A percentile compares a stretch with the other conserved stretches of the same genome.
These are phyloP conservation scores for Lentinus polychrous DNA, from an alignment of 1,284 basidiomycete genomes.

Conservation along the genomic window DNA sequence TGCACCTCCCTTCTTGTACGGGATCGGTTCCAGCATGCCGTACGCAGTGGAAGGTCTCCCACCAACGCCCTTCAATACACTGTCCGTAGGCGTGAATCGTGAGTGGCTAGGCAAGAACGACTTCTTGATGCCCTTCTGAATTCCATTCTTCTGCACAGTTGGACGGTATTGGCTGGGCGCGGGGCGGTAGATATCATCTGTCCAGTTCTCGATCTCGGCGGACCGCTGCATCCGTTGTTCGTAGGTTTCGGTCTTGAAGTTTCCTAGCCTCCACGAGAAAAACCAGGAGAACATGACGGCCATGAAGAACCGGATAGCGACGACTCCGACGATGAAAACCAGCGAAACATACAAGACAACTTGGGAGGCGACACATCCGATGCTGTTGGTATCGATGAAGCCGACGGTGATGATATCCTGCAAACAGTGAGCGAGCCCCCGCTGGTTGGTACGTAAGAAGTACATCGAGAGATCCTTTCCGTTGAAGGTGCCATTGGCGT, in stretches of 20 bases:
- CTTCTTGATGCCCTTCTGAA: constrained; percentile 48
- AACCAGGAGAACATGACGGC: constrained; percentile 98
- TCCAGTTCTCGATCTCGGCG: constrained; percentile 93
- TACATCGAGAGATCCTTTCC: constrained; percentile 84
- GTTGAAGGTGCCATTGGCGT: constrained; percentile 66
- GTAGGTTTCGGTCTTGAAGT: constrained; percentile 91
- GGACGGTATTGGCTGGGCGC: constrained; percentile 91
- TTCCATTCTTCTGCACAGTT: constrained; percentile 71
- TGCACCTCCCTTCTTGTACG: constrained; percentile 49
- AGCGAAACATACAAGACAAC: constrained; percentile 94
- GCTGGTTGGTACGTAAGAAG: constrained; percentile 62
- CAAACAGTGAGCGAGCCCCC: constrained; percentile 73
- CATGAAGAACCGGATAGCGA: constrained; percentile 93
- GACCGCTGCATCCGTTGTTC: constrained; percentile 90
- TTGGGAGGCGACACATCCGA: constrained; percentile 93
- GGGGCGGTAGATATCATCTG: constrained; percentile 91
- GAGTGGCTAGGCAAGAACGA: constrained; percentile 80
- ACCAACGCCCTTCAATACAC: constrained; percentile 51
- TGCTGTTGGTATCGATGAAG: constrained; percentile 89
- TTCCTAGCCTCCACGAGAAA: constrained; percentile 89
- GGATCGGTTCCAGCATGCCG: constrained; percentile 59
- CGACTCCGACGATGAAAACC: constrained; percentile 96
- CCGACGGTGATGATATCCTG: constrained; percentile 84
- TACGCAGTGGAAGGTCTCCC: constrained; percentile 71
- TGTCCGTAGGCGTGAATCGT: constrained; percentile 81